Evolutionary conservation across 768 basidiomycete species (phyloP).

Genomic region (Boletus tylopilopsis): DNA sequence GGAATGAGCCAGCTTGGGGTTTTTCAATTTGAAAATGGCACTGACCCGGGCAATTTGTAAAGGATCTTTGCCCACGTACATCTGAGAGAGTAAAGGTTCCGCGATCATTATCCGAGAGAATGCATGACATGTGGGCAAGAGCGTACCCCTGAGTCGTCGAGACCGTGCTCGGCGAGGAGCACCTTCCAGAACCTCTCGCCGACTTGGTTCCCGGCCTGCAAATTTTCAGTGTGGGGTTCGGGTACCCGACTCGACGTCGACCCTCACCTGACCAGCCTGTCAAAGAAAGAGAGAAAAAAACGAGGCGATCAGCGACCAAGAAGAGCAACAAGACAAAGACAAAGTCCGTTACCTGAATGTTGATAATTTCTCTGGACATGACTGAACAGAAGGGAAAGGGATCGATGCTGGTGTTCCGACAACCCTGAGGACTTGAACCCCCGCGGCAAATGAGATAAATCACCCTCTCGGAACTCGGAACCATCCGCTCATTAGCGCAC

Average conservation of each 20-base stretch:
- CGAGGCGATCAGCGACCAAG: constrained; percentile 9
- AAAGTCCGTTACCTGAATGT: constrained; percentile 55
- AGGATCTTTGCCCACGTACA: constrained; percentile 70
- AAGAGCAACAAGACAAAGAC: background rate
- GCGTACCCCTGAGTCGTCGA: constrained; percentile 64
- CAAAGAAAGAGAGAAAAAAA: background rate
- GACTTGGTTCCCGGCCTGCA: constrained; percentile 69
- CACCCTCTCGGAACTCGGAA: constrained; percentile 13
- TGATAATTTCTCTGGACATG: constrained; percentile 81
- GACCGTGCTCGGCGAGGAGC: constrained; percentile 83
- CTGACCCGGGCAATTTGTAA: constrained; percentile 70
- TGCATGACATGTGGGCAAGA: constrained; percentile 3
- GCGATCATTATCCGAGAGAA: constrained; percentile 15
- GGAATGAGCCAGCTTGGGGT: background rate
- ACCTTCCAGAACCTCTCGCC: constrained; percentile 89
- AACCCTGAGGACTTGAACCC: constrained; percentile 10
- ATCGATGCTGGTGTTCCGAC: constrained; percentile 6
- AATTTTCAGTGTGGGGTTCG: constrained; percentile 19
- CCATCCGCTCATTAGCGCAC: constrained; percentile 15
- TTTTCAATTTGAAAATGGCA: constrained; percentile 4
- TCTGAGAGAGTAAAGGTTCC: constrained; percentile 32
- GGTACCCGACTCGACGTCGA: background rate
- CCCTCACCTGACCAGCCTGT: constrained; percentile 67
- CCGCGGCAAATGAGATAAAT: background rate
- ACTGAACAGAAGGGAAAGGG: constrained; percentile 19